Percentiles rank a stretch among this genome's conserved stretches.
Conservation (phyloP, 2,329 filamentous ascomycete genomes). For the Calcarisporium arbuscula region DNA sequence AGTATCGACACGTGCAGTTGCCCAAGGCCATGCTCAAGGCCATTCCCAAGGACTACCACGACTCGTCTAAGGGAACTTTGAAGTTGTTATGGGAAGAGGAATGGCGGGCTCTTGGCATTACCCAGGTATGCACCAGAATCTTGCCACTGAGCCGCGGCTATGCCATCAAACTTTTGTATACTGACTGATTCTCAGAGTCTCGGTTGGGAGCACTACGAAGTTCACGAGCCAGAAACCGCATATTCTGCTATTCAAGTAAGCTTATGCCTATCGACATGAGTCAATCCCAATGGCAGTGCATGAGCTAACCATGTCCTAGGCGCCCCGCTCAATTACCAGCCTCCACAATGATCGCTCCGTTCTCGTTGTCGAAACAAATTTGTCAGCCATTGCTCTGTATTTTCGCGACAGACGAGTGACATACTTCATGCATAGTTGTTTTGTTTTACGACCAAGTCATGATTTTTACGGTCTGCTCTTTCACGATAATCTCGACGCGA, state of each 20-base stretch:
- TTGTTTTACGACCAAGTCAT: slow-evolving; percentile 14
- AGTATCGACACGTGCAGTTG: slow-evolving; percentile 96
- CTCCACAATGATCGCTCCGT: slow-evolving; percentile 45
- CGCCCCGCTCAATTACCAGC: slow-evolving; percentile 71
- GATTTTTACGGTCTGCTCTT: slow-evolving; percentile 17
- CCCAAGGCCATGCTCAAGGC: slow-evolving; percentile 98
- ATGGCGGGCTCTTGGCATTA: slow-evolving; percentile 95
- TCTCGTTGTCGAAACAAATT: no score
- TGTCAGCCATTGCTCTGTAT: no score
- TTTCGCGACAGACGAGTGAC: no score
- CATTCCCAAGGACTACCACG: slow-evolving; percentile 93
- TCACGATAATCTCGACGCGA: slow-evolving; percentile 12
- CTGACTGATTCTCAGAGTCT: slow-evolving; percentile 60
- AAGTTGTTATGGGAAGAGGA: slow-evolving; percentile 98
- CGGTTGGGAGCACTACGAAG: slow-evolving; percentile 99
- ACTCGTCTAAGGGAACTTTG: slow-evolving; percentile 79
- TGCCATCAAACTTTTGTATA: slow-evolving; percentile 3
- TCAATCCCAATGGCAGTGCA: slow-evolving; percentile 1
- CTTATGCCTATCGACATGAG: no score
- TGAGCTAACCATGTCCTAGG: slow-evolving; percentile 4
- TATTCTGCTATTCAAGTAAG: slow-evolving; percentile 98
- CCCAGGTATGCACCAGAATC: slow-evolving; percentile 58
- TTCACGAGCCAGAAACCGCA: slow-evolving; percentile 98
- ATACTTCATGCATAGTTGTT: slow-evolving; percentile 11
- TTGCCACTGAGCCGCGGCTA: neutral